Conservation (phyloP, 2,329 filamentous ascomycete species). For the Ophiocordyceps unilateralis region DNA sequence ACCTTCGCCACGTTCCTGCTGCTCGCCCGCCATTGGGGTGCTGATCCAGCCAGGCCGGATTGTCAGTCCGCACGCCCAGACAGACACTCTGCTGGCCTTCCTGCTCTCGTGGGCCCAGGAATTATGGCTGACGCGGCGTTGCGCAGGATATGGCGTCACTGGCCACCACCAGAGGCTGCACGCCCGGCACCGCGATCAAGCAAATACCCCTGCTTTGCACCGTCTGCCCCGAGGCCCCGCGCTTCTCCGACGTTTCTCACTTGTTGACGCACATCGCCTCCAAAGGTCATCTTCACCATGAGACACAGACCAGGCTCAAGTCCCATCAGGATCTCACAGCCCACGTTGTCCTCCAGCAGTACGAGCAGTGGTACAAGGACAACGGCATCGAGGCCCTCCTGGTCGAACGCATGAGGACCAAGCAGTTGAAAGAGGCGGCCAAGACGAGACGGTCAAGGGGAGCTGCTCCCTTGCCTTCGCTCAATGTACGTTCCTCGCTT, state of each 20-base stretch:
- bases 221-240: constrained; percentile 64
- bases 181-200: constrained; percentile 9
- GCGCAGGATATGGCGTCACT: constrained; percentile 21
- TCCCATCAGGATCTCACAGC: constrained; percentile 50
- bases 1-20: constrained; percentile 8
- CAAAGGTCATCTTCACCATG: constrained; percentile 75
- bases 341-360: constrained; percentile 44
- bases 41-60: background rate
- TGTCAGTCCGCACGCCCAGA: constrained; percentile 1
- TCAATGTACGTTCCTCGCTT: constrained; percentile 7
- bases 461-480: constrained; percentile 3
- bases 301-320: constrained; percentile 65
- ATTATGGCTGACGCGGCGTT: constrained; percentile 1
- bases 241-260: constrained; percentile 82
- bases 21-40: constrained; percentile 1
- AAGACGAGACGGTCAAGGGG: constrained; percentile 29
- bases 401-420: constrained; percentile 59
- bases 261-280: constrained; percentile 83
- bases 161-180: constrained; percentile 6
- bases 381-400: constrained; percentile 58
- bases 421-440: constrained; percentile 47
- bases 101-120: background rate
- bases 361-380: constrained; percentile 61
- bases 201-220: constrained; percentile 58
- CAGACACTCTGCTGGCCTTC: background rate